Evolutionary conservation across 192 early-diverging fungal species (phyloP).

Genomic region (Coemansia asiatica): DNA sequence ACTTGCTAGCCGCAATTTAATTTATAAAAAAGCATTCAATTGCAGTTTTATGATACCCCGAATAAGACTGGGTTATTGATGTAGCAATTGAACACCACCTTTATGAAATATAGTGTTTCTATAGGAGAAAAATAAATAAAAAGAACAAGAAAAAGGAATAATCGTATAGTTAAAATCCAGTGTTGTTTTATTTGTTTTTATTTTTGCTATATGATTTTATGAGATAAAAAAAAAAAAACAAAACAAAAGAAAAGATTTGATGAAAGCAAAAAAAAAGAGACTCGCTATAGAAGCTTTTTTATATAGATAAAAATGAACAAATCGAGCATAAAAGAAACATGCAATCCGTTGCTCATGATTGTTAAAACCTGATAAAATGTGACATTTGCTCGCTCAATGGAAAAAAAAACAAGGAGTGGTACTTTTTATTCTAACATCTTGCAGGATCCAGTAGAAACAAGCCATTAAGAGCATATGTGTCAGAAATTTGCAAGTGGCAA

Average conservation of each 20-base stretch:
- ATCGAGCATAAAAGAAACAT: neutral
- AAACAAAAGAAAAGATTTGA: neutral
- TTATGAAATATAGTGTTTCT: neutral
- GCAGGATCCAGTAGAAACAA: slow-evolving; percentile 2
- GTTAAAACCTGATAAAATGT: neutral
- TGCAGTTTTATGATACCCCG: neutral
- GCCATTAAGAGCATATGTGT: neutral
- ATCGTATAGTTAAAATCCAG: no score
- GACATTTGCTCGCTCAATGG: neutral
- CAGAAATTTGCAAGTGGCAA: neutral
- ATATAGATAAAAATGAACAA: slow-evolving; percentile 5
- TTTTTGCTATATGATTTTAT: neutral
- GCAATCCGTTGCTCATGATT: neutral
- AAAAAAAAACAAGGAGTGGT: neutral
- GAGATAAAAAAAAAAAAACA: neutral
- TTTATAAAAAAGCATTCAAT: neutral
- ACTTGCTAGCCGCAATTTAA: neutral
- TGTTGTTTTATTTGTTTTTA: no score
- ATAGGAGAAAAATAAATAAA: neutral
- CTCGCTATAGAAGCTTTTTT: neutral
- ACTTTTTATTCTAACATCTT: neutral
- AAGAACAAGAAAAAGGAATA: neutral
- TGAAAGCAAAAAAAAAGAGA: neutral
- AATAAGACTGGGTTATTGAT: neutral
- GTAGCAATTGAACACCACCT: neutral